Evolutionary conservation across 1,139 yeast species (phyloP).

Genomic region (Torulaspora pretoriensis): DNA sequence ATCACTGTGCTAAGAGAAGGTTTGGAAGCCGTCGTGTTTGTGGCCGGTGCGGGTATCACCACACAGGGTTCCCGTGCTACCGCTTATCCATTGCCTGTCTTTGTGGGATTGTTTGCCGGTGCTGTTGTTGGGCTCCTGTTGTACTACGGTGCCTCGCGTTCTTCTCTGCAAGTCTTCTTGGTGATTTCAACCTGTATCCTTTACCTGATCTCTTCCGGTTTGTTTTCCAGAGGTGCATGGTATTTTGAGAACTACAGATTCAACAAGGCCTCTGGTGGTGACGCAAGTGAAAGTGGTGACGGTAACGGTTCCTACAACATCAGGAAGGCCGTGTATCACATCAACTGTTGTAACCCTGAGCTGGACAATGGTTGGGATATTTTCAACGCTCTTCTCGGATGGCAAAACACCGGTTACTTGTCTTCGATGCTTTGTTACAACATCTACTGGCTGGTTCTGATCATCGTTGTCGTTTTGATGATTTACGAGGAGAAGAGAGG

Average conservation of each 20-base stretch:
- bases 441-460: slow-evolving; percentile 70
- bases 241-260: slow-evolving; percentile 65
- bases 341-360: slow-evolving; percentile 90
- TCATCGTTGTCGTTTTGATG: slow-evolving; percentile 54
- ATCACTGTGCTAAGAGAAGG: slow-evolving; percentile 87
- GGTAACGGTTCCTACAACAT: slow-evolving; percentile 92
- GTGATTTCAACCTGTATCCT: slow-evolving; percentile 75
- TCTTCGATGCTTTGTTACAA: slow-evolving; percentile 84
- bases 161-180: slow-evolving; percentile 75
- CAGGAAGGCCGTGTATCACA: slow-evolving; percentile 77
- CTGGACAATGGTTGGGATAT: slow-evolving; percentile 90
- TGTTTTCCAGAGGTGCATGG: slow-evolving; percentile 90
- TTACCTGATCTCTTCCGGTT: slow-evolving; percentile 82
- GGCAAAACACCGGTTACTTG: slow-evolving; percentile 90
- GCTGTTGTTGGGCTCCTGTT: slow-evolving; percentile 56
- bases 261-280: slow-evolving; percentile 71
- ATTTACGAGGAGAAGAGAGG: slow-evolving; percentile 66
- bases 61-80: slow-evolving; percentile 50
- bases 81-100: slow-evolving; percentile 79
- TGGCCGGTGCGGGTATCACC: slow-evolving; percentile 79
- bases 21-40: slow-evolving; percentile 83
- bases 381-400: slow-evolving; percentile 79
- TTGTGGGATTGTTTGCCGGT: slow-evolving; percentile 76
- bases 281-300: slow-evolving; percentile 81
- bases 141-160: slow-evolving; percentile 69